Evolutionary conservation across 306 rosid genomes (phyloP).

Genomic region (Quillaja saponaria): DNA sequence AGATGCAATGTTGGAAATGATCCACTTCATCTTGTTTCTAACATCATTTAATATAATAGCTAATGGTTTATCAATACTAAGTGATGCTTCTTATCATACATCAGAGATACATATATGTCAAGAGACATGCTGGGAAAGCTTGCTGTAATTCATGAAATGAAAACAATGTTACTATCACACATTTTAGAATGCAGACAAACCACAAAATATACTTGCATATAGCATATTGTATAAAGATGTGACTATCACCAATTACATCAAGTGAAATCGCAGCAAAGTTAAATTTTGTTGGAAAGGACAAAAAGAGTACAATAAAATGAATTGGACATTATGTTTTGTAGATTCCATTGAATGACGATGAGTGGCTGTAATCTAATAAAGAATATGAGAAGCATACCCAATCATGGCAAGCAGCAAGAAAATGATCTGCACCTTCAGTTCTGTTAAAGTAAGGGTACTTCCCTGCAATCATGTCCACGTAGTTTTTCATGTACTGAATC

Average conservation of each 20-base stretch:
- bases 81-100: not conserved
- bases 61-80: not conserved
- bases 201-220: not conserved
- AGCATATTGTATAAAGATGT: slow-evolving; percentile 3
- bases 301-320: not conserved
- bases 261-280: not conserved
- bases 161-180: not conserved
- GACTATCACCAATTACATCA: slow-evolving; percentile 4
- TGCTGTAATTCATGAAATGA: too few relatives aligned
- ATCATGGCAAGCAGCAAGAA: slow-evolving; percentile 96
- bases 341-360: not conserved
- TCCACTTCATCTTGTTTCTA: not conserved
- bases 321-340: not conserved
- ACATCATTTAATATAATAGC: not conserved
- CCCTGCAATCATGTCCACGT: slow-evolving; percentile 52
- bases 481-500: slow-evolving; percentile 58
- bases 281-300: slow-evolving; percentile 4
- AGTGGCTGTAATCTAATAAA: slow-evolving; percentile 9
- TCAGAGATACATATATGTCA: slow-evolving; percentile 1
- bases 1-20: slow-evolving; percentile 13
- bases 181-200: not conserved
- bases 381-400: slow-evolving; percentile 66
- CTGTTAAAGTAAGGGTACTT: slow-evolving; percentile 90
- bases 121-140: not conserved
- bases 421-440: slow-evolving; percentile 89